Evolutionary conservation across 2,329 filamentous ascomycete genomes (phyloP).

Genomic region (Penicillium griseofulvum): DNA sequence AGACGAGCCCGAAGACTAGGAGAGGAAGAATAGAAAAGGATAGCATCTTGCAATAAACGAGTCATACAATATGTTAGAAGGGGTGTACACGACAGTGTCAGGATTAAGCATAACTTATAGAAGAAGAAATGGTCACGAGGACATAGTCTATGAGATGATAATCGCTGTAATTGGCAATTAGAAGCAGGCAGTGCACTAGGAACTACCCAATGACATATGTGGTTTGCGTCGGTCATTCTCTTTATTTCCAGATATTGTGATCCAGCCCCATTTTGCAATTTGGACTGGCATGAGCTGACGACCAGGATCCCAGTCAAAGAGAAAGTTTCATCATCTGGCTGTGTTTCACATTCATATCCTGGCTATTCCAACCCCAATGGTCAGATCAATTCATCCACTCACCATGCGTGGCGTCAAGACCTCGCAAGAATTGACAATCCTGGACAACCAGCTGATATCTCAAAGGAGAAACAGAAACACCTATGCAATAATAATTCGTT

Average conservation of each 20-base stretch:
- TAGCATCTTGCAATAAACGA: not conserved
- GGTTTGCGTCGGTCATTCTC: not conserved
- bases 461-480: not conserved
- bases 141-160: not conserved
- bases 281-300: slow-evolving; percentile 4
- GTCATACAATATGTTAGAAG: not conserved
- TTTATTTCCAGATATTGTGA: not conserved
- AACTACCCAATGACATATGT: not conserved
- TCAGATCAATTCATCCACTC: not conserved
- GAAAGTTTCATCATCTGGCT: not conserved
- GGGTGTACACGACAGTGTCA: not conserved
- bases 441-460: not conserved
- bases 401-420: not conserved
- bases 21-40: not conserved
- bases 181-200: not conserved
- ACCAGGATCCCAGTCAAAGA: not conserved
- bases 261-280: slow-evolving; percentile 1
- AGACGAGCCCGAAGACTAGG: not conserved
- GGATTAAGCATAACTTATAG: not conserved
- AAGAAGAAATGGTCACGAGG: not conserved
- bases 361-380: not conserved
- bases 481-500: not conserved
- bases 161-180: not conserved
- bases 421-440: not conserved
- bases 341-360: not conserved